Conservation (phyloP, 352 stramenopile species). For the Pythium coloratum region DNA sequence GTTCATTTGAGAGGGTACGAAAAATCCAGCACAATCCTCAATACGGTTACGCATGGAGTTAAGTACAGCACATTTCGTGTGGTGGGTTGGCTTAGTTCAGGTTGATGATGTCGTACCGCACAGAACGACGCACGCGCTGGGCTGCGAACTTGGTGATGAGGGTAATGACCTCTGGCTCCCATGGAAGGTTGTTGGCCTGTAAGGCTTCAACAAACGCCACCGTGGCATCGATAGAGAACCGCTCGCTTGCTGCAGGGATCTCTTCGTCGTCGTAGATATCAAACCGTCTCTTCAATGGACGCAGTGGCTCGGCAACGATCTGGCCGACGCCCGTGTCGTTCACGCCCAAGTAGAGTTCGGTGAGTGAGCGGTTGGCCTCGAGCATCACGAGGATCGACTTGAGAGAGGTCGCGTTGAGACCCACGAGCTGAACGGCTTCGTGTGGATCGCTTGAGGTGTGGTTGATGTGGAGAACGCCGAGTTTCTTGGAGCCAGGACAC, state of each 20-base stretch:
- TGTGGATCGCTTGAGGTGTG: background rate
- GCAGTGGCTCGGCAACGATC: constrained; percentile 5
- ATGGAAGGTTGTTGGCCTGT: constrained; percentile 8
- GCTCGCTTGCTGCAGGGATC: constrained; percentile 13
- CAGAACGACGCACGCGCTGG: constrained; percentile 12
- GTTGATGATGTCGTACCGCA: constrained; percentile 20
- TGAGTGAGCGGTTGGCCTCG: constrained; percentile 13
- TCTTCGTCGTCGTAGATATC: constrained; percentile 17
- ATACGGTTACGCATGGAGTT: too few species aligned
- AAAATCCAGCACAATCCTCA: too few species aligned
- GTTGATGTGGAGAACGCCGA: constrained; percentile 21
- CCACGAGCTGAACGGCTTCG: constrained; percentile 1
- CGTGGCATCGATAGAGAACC: background rate
- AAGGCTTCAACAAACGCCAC: constrained; percentile 17
- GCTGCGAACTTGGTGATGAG: constrained; percentile 9
- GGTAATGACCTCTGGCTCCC: constrained; percentile 7
- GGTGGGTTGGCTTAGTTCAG: background rate
- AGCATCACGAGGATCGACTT: constrained; percentile 15
- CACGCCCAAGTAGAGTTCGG: constrained; percentile 17
- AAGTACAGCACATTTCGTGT: too few species aligned
- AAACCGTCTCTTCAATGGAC: constrained; percentile 17
- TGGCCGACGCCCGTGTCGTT: constrained; percentile 8
- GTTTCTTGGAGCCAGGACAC: constrained; percentile 3
- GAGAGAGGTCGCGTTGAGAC: constrained; percentile 3
- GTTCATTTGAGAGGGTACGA: too few species aligned